Evolutionary conservation across 1,139 yeast genomes (phyloP), one percentile per base, ranked within the genome.

Genomic region (Diutina neorugosa): DNA sequence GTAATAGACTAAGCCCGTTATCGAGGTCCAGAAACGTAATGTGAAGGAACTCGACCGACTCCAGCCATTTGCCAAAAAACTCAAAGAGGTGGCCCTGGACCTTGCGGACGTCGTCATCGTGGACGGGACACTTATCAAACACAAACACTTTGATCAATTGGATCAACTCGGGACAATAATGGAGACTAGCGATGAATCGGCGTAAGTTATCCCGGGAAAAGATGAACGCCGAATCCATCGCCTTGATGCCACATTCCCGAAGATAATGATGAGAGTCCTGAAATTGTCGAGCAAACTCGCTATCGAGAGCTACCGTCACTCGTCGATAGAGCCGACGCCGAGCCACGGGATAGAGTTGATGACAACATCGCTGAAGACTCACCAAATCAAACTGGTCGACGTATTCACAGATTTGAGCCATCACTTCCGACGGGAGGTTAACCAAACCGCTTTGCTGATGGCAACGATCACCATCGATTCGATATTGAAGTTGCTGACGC

Each of bases 331-430:
- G 57, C 49, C 69, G 58, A 23, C 60, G 62, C 6, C 55, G 55
- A 1, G 73, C 70, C 19, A 66, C 31, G 0, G 56, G 56, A 55
- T 69, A 61, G 21, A 71, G 54, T 23, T 55, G 53, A 0, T 61
- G 55, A 54, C 71, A 66, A 1, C 69, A 65, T 20, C 56, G 52
- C 62, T 63, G 63, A 19, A 70, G 54, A 48, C 59, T 63, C 5
- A 64, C 59, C 55, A 71, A 59, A 54, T 70, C 75, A 58, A 58
- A 69, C 52, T 71, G 76, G 53, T 61, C 63, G 12, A 71, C 71
- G 53, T 64, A 58, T 25, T 60, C 56, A 21, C 58, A 51, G 7
- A 61, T 44, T 2, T 18, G 20, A 9, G n/a, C 23, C n/a, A 46
- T 6, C 9, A 46, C 18, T 16, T 23, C 23, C n/a, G 14, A 5